Base-by-base conservation (phyloP, 805 yeast species). In the Candida pseudoglaebosa region DNA sequence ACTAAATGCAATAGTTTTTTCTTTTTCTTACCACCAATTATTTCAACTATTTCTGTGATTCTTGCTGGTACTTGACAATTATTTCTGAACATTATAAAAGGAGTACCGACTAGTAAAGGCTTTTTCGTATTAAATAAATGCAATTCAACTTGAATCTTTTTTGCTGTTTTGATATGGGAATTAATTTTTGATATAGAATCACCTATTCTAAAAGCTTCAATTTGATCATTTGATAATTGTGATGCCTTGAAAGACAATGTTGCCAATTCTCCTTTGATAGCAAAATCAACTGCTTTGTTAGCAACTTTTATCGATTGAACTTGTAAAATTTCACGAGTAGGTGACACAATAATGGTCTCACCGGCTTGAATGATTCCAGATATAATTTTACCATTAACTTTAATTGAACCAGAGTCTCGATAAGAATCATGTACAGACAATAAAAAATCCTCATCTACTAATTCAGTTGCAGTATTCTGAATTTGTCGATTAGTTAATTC, bases 31-130 rank as follows among this genome's bases (percentile, higher is more conserved):
- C 48, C 42, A 15, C 59, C 57, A 4, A 48, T 50, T 12, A 59
- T 47, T 22, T 45, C 53, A 12, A 63, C 37, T 48, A 80, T 70
- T 43, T 73, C 73, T 31, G 69, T 52, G 15, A 89, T 63, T 45
- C 80, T 74, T 4, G 88, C 88, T 1, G 93, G 86, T 30, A 78
- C 76, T 31, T 82, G 78, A 18, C 78, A 71, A 41, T 86, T 80
- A 45, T 90, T 89, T 43, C 90, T 73, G 61, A 89, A 88, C 37
- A 87, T 57, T 29, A 87, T 75, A 46, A 88, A 72, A 29, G 90
- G 82, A 0, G 95, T 73, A 5, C 97, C 96, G 10, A 82, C 80
- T 29, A 89, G 62, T 33, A 89, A 60, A 0, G 96, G 96, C 46
- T 85, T 71, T 24, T 70, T 71, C 50, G 80, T 56, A 42, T 68